Conservation (phyloP, 192 early-diverging fungal species). For the Obelidium mucronatum region DNA sequence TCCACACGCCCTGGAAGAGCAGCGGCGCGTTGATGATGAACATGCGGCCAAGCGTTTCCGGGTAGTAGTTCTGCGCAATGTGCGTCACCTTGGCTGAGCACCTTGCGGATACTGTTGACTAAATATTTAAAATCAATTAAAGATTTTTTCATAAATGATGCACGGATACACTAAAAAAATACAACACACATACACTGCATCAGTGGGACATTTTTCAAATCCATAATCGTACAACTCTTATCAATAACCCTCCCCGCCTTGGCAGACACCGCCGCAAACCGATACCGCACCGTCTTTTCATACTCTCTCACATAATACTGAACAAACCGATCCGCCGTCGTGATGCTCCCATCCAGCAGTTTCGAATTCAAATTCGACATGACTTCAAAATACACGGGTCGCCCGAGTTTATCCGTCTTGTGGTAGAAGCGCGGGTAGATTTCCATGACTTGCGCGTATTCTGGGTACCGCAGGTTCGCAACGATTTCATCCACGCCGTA, state of each 20-base stretch:
- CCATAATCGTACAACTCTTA: constrained; percentile 83
- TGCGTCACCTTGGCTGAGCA: constrained; percentile 69
- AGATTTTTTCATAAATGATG: no score
- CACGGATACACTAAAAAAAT: no score
- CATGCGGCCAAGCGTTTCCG: constrained; percentile 81
- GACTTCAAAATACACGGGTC: constrained; percentile 89
- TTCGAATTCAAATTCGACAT: constrained; percentile 69
- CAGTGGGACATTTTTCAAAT: constrained; percentile 81
- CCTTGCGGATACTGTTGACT: constrained; percentile 67
- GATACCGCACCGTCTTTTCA: constrained; percentile 68
- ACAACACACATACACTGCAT: no score
- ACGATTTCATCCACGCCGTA: constrained; percentile 60
- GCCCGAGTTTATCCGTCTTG: constrained; percentile 83
- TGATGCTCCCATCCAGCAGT: constrained; percentile 59
- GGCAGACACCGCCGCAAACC: constrained; percentile 75
- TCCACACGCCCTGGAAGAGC: constrained; percentile 67
- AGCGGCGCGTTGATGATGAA: constrained; percentile 74
- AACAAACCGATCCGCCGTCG: constrained; percentile 65
- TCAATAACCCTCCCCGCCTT: constrained; percentile 67
- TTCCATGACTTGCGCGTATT: constrained; percentile 59
- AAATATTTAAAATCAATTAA: no score
- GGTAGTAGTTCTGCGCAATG: constrained; percentile 90
- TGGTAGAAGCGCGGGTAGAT: constrained; percentile 79
- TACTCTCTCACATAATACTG: constrained; percentile 71
- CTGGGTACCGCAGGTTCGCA: constrained; percentile 61